Percentiles rank a stretch among this genome's conserved stretches.
phyloP scores from a whole-genome alignment of 2,329 filamentous ascomycete genomes.

The Macroventuria anomochaeta region DNA sequence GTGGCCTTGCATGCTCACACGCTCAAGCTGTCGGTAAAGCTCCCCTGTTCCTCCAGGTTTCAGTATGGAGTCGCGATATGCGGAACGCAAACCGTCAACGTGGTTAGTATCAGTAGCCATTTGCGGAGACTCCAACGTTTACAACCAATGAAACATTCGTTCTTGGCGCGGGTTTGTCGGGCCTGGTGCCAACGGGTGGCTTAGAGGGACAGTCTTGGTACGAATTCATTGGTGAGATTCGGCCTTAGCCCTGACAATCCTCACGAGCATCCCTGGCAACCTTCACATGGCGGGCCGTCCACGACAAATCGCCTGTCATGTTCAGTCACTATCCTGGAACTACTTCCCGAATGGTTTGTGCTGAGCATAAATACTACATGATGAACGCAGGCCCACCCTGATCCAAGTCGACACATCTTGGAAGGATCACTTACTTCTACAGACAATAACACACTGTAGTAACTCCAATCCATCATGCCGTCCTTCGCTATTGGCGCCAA shows the following conservation, averaged over 20 bases:
- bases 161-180: conserved; percentile 30
- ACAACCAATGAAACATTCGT: conserved; percentile 17
- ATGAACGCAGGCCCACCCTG: conserved; percentile 12
- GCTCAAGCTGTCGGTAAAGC: conserved; percentile 21
- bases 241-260: conserved; percentile 18
- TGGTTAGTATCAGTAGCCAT: conserved; percentile 16
- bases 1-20: conserved; percentile 16
- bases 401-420: conserved; percentile 24
- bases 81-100: conserved; percentile 19
- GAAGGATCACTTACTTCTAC: conserved; percentile 16
- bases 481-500: conserved; percentile 22
- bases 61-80: conserved; percentile 22
- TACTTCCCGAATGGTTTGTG: conserved; percentile 4
- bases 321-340: conserved; percentile 9
- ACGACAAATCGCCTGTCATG: conserved; percentile 7
- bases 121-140: conserved; percentile 3
- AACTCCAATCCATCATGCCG: conserved; percentile 5
- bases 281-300: conserved; percentile 24
- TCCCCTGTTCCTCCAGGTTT: conserved; percentile 20
- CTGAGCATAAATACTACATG: conserved; percentile 29
- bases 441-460: not conserved
- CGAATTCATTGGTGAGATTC: conserved; percentile 24
- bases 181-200: conserved; percentile 33
- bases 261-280: conserved; percentile 22
- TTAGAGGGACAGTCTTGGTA: conserved; percentile 21